A percentile compares a stretch with the other conserved stretches of the same genome.
phyloP scores from a whole-genome alignment of 768 basidiomycete genomes.

The Asterophora lycoperdoides region DNA sequence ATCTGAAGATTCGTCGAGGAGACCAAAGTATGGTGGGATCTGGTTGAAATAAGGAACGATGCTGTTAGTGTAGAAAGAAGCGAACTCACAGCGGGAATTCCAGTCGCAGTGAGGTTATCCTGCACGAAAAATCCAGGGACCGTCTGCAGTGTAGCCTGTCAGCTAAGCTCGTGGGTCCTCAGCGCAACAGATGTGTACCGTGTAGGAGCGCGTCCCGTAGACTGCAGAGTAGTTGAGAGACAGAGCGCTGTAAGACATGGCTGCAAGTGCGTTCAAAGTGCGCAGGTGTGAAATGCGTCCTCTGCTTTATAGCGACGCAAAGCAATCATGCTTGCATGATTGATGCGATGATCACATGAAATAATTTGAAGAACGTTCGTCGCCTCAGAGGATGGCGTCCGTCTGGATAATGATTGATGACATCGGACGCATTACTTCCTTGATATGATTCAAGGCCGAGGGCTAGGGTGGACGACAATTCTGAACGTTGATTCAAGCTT shows the following conservation, averaged over 20 bases:
- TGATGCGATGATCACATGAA: too few species aligned
- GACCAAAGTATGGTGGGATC: conserved; percentile 57
- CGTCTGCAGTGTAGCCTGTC: conserved; percentile 18
- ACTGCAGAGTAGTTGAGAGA: background rate
- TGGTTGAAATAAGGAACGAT: conserved; percentile 17
- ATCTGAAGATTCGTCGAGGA: conserved; percentile 44
- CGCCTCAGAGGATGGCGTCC: too few species aligned
- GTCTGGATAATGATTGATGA: too few species aligned
- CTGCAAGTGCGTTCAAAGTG: too few species aligned
- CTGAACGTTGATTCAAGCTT: too few species aligned
- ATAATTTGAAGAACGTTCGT: too few species aligned
- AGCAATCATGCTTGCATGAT: too few species aligned
- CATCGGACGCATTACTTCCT: too few species aligned
- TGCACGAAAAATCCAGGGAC: conserved; percentile 42
- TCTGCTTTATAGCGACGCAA: too few species aligned
- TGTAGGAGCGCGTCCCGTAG: background rate
- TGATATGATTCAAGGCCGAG: too few species aligned
- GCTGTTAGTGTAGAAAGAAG: background rate
- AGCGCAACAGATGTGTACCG: background rate
- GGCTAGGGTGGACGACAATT: too few species aligned
- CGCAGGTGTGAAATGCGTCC: too few species aligned
- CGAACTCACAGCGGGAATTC: conserved; percentile 27
- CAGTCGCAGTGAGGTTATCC: conserved; percentile 27
- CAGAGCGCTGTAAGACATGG: background rate
- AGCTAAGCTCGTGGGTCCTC: background rate